Base-by-base conservation (phyloP, 108 stramenopile genomes). In the Discostella pseudostelligera region DNA sequence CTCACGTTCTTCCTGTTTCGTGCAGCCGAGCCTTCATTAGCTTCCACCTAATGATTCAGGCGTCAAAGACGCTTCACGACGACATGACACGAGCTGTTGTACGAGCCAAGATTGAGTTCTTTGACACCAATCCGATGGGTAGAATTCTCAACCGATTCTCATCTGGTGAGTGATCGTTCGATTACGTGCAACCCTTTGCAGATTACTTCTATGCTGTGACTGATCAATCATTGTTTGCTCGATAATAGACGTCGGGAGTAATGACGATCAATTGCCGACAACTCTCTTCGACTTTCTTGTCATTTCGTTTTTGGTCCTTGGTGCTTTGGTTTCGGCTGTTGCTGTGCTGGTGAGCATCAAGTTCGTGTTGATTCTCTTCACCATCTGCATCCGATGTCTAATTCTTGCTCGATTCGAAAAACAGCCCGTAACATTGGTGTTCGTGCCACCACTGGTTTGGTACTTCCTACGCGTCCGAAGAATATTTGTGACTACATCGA, bases 71-170 rank as follows among this genome's bases (percentile, higher is more conserved):
- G 17, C 82, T 95, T 29, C 95, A 96, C 66, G 82, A 94, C 66
- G 56, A 66, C 26, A 94, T 94, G 93, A 67, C 90, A 0, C 64
- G 69, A 32, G 63, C 87, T 21, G 87, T 97, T 8, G 76, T 97
- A 9, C 53, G 92, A 48, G 88, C 95, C 8, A 90, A 85, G 46
- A 87, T 93, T 49, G 67, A 76, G 20, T 97, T 94, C 71, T 97
- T 96, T 65, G 95, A 96, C 68, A 87, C 87, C n/a, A 96, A 94
- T 53, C 94, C 97, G 3, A 54, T 89, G 8, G 97, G 97, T 1
- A 83, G 94, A 55, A 89, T 97, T 17, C 61, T 95, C 39, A 93
- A 93, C 70, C 72, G 96, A 12, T 79, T 83, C 62, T 59, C 70
- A 42, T 49, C 49, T 3, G 65, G 59, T 59, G 59, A 59, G 59